These are phyloP conservation scores for Eurotiales sp. DNA, from an alignment of 2,329 filamentous ascomycete species.

Conservation along the genomic window DNA sequence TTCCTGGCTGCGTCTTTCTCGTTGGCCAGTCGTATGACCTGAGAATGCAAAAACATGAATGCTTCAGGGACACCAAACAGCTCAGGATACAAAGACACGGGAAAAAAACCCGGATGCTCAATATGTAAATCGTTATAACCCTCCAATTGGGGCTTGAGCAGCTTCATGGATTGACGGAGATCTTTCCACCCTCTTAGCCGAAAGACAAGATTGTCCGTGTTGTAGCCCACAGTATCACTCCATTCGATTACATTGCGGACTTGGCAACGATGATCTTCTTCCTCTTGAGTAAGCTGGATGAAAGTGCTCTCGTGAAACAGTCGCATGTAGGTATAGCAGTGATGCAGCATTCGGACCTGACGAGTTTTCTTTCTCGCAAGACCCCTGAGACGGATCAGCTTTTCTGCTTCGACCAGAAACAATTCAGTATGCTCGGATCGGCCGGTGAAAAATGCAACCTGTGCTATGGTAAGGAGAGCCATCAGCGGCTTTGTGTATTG, in stretches of 20 bases:
- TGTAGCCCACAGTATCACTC: neutral
- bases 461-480: neutral
- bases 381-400: neutral
- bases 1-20: neutral
- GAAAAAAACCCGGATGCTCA: neutral
- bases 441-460: neutral
- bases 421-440: neutral
- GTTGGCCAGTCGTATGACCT: neutral
- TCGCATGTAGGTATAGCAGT: neutral
- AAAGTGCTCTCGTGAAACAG: neutral
- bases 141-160: neutral
- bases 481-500: neutral
- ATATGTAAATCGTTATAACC: neutral
- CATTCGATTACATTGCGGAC: neutral
- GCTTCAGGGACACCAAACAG: neutral
- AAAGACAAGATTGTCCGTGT: neutral
- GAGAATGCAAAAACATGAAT: neutral
- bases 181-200: neutral
- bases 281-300: neutral
- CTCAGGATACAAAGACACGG: neutral
- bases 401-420: neutral
- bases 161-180: neutral
- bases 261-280: neutral
- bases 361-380: neutral
- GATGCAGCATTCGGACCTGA: neutral